Evolutionary conservation across 495 filamentous ascomycete genomes (phyloP), one percentile per base, ranked within the genome.

Genomic region (Aspergillus bridgeri): DNA sequence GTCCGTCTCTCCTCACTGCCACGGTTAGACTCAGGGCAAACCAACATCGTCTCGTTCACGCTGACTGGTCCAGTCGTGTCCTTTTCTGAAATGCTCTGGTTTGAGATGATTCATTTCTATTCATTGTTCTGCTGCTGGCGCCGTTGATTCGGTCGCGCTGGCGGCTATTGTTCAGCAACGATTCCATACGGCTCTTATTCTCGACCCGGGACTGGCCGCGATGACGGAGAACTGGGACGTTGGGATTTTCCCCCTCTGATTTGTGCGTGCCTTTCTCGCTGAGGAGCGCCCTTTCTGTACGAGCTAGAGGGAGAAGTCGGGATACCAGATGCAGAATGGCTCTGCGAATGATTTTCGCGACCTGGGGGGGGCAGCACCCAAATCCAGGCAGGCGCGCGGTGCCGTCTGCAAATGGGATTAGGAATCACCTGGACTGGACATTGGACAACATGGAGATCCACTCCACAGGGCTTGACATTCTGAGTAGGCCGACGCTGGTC

Each of bases 321-420:
- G 29, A 42, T 54, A 29, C 57, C 54, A 13, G 22, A 51, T 50
- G 15, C n/a, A 48, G 57, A 42, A 54, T 54, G 54, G 57, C 48
- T 45, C 51, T 54, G 51, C 43, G 49, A 52, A 42, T 50, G 52
- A 45, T 45, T 54, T 54, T 24, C 52, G 23, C 20, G 46, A 23
- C 19, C 25, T 21, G 13, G 22, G 48, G 44, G 53, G n/a, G n/a
- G n/a, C n/a, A n/a, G 22, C 18, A 46, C 7, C 7, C 29, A 42
- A n/a, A 21, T 43, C 50, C 27, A 42, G n/a, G 6, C 3, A 24
- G n/a, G n/a, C n/a, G n/a, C n/a, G n/a, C 29, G 13, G 22, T 8
- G 23, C 20, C 38, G 29, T 42, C 50, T 42, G 50, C 19, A 29
- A 42, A 20, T 52, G 13, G 33, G 33, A 38, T n/a, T 11, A 42